Evolutionary conservation across 2,329 filamentous ascomycete genomes (phyloP).

Genomic region (Aspergillus fischeri): DNA sequence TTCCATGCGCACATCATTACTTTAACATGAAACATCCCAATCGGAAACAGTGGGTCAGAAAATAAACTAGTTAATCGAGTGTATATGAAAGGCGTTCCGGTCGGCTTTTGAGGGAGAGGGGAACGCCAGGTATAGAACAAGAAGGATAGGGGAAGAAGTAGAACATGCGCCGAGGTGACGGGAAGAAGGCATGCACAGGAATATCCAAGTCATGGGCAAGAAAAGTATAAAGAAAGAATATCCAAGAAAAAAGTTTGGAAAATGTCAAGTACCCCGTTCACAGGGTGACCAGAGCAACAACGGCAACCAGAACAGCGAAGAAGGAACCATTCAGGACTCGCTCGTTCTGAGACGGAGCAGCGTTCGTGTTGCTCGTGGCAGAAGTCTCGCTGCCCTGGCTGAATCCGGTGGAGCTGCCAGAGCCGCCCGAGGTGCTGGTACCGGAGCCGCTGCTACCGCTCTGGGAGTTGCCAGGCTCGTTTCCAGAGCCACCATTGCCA

Average conservation of each 20-base stretch:
- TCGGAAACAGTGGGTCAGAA: slow-evolving; percentile 1
- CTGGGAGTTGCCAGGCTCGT: slow-evolving; percentile 18
- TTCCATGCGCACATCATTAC: background rate
- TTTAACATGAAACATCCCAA: background rate
- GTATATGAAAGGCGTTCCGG: background rate
- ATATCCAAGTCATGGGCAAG: slow-evolving; percentile 4
- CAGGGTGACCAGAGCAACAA: slow-evolving; percentile 43
- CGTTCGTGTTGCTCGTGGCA: slow-evolving; percentile 12
- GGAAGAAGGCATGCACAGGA: slow-evolving; percentile 6
- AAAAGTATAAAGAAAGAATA: slow-evolving; percentile 2
- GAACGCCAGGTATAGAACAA: slow-evolving; percentile 16
- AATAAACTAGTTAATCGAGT: slow-evolving; percentile 1
- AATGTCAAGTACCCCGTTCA: slow-evolving; percentile 24
- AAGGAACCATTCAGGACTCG: slow-evolving; percentile 42
- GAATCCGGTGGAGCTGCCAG: slow-evolving; percentile 27
- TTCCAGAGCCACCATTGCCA: slow-evolving; percentile 29
- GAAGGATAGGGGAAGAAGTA: slow-evolving; percentile 9
- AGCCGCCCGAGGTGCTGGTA: slow-evolving; percentile 6
- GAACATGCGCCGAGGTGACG: slow-evolving; percentile 6
- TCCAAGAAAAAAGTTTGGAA: background rate
- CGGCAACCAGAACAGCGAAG: slow-evolving; percentile 45
- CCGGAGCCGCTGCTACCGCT: slow-evolving; percentile 13
- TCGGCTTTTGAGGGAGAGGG: background rate
- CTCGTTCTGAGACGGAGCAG: slow-evolving; percentile 35
- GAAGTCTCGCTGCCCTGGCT: slow-evolving; percentile 22